phyloP scores from a whole-genome alignment of 2,329 filamentous ascomycete genomes.

The Trichoderma harzianum region DNA sequence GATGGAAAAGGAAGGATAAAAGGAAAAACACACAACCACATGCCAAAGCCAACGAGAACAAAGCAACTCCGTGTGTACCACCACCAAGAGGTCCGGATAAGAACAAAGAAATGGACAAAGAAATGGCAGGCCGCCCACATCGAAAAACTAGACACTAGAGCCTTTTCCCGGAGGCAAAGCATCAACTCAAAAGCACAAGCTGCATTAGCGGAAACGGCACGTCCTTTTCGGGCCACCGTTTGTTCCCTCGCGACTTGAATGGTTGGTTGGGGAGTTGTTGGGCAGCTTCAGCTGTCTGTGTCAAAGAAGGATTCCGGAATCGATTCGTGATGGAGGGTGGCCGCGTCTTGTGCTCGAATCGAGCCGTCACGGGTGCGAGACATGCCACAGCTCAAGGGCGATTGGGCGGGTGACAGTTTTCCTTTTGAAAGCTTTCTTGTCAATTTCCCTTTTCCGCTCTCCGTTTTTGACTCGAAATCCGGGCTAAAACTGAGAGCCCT shows the following conservation, averaged over 20 bases:
- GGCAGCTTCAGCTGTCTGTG: neutral
- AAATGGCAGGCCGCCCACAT: neutral
- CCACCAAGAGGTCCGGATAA: neutral
- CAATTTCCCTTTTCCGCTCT: neutral
- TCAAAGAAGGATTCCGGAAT: neutral
- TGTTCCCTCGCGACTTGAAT: neutral
- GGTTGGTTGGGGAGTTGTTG: neutral
- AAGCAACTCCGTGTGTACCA: neutral
- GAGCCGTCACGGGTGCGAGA: neutral
- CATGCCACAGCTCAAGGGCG: conserved; percentile 5
- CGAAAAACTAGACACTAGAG: neutral
- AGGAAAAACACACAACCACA: neutral
- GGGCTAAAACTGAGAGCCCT: neutral
- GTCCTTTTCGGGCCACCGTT: conserved; percentile 1
- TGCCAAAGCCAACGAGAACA: neutral
- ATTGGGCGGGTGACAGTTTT: conserved; percentile 7
- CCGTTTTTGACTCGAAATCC: neutral
- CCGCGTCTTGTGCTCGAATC: conserved; percentile 1
- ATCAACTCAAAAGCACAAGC: neutral
- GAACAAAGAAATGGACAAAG: too few relatives aligned
- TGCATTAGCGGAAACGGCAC: neutral
- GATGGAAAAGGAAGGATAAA: neutral
- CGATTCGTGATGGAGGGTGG: conserved; percentile 3
- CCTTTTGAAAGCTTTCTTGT: neutral
- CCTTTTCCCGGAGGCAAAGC: neutral